phyloP scores from a whole-genome alignment of 352 stramenopile genomes.

The Sclerospora graminicola region DNA sequence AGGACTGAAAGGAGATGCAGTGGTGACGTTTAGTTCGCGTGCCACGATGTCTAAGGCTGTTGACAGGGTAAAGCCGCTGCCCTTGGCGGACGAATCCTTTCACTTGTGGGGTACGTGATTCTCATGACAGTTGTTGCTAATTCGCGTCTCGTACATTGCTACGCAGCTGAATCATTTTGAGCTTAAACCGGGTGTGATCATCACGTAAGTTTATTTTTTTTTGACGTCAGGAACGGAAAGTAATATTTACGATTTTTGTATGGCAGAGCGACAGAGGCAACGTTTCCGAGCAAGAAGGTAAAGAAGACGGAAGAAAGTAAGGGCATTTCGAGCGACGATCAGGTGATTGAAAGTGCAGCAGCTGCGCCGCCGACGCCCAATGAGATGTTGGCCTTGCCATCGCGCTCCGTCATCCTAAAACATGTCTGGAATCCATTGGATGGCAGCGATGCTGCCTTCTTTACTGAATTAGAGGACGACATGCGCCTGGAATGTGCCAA shows the following conservation, averaged over 20 bases:
- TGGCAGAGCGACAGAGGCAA: conserved; percentile 33
- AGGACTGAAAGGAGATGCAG: conserved; percentile 77
- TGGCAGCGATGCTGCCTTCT: conserved; percentile 31
- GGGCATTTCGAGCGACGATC: not conserved
- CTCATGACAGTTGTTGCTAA: conserved; percentile 7
- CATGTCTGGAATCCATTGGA: conserved; percentile 56
- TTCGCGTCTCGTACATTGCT: conserved; percentile 19
- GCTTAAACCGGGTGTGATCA: conserved; percentile 75
- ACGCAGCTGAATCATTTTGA: conserved; percentile 66
- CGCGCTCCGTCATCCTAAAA: conserved; percentile 47
- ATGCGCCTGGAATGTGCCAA: conserved; percentile 67
- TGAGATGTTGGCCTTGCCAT: conserved; percentile 31
- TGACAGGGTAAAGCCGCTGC: conserved; percentile 37
- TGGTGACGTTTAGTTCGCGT: conserved; percentile 73
- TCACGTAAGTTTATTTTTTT: conserved; percentile 39
- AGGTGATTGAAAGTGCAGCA: not conserved
- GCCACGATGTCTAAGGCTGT: conserved; percentile 56
- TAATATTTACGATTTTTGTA: not conserved
- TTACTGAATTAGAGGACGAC: conserved; percentile 70
- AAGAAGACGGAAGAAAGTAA: conserved; percentile 3
- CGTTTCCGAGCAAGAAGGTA: conserved; percentile 30
- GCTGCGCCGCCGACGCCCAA: not conserved
- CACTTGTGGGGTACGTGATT: not conserved
- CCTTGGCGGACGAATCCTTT: not conserved
- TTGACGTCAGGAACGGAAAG: not conserved